phyloP scores from a whole-genome alignment of 2,329 filamentous ascomycete genomes.

The Cladorrhinum sp. region DNA sequence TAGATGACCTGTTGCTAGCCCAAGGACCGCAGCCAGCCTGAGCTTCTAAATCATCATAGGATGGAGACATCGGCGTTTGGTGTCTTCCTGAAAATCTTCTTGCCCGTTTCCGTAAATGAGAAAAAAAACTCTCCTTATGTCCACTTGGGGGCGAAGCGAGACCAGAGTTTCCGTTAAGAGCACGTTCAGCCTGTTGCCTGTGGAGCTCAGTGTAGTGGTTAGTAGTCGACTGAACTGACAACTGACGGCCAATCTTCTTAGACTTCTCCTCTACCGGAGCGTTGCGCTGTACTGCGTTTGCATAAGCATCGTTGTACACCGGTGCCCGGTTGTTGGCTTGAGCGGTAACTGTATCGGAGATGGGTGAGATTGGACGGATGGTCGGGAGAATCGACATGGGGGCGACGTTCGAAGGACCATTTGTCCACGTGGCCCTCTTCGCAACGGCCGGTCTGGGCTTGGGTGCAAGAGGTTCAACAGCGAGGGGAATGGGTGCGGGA shows the following conservation, averaged over 20 bases:
- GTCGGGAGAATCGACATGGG: constrained; percentile 96
- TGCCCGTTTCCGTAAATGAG: constrained; percentile 89
- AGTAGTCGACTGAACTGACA: constrained; percentile 86
- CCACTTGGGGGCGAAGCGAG: constrained; percentile 73
- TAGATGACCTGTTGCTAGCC: constrained; percentile 80
- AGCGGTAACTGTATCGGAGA: constrained; percentile 89
- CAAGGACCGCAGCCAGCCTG: constrained; percentile 88
- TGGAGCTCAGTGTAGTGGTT: constrained; percentile 92
- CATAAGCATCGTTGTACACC: constrained; percentile 50
- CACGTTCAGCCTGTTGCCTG: constrained; percentile 85
- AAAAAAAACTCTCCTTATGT: constrained; percentile 97
- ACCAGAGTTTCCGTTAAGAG: constrained; percentile 76
- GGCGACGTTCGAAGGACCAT: constrained; percentile 73
- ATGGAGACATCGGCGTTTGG: constrained; percentile 74
- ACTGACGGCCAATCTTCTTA: constrained; percentile 92
- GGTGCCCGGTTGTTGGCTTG: constrained; percentile 70
- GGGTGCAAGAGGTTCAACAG: constrained; percentile 40
- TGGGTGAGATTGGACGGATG: constrained; percentile 89
- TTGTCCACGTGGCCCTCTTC: constrained; percentile 93
- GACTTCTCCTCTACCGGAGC: constrained; percentile 59
- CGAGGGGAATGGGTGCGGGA: constrained; percentile 39
- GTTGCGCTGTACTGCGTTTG: constrained; percentile 38
- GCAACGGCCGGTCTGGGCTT: constrained; percentile 54
- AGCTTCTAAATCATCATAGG: constrained; percentile 85
- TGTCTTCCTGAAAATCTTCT: constrained; percentile 89